Conservation (phyloP, 805 yeast species). For the Wickerhamomyces pijperi region DNA sequence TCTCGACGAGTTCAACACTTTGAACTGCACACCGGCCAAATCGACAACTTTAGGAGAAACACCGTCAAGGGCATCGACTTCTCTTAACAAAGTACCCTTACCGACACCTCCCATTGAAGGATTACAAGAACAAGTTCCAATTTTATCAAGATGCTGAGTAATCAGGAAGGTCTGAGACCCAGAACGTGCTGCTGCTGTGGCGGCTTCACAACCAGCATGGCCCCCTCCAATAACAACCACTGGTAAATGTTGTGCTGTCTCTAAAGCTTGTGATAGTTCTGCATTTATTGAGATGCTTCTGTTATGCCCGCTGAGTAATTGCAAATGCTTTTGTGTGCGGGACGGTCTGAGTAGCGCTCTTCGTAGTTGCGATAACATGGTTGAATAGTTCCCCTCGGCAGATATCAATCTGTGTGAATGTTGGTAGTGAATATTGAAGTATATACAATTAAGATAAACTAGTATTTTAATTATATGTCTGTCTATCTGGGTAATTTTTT, state of each 20-base stretch:
- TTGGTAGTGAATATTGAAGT: too few species aligned
- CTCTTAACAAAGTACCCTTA: constrained; percentile 84
- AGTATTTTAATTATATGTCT: too few species aligned
- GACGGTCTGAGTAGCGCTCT: too few species aligned
- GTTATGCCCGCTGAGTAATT: neutral
- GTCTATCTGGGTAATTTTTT: too few species aligned
- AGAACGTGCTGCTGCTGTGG: constrained; percentile 80
- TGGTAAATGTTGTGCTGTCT: constrained; percentile 26
- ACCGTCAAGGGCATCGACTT: constrained; percentile 95
- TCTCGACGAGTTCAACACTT: constrained; percentile 70
- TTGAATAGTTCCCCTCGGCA: too few species aligned
- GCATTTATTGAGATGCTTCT: constrained; percentile 13
- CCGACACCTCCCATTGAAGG: constrained; percentile 99
- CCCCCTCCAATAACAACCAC: constrained; percentile 95
- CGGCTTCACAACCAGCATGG: constrained; percentile 98
- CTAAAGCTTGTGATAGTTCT: constrained; percentile 10
- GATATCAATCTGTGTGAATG: too few species aligned
- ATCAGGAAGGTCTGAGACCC: constrained; percentile 64
- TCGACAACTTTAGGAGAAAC: constrained; percentile 82
- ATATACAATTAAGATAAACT: too few species aligned
- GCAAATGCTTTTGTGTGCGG: too few species aligned
- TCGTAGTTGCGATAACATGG: too few species aligned
- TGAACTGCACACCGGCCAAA: constrained; percentile 85
- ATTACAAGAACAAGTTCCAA: constrained; percentile 94
- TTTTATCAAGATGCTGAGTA: constrained; percentile 63